Conservation (phyloP, 2,329 filamentous ascomycete genomes). For the Colletotrichum liriopes region DNA sequence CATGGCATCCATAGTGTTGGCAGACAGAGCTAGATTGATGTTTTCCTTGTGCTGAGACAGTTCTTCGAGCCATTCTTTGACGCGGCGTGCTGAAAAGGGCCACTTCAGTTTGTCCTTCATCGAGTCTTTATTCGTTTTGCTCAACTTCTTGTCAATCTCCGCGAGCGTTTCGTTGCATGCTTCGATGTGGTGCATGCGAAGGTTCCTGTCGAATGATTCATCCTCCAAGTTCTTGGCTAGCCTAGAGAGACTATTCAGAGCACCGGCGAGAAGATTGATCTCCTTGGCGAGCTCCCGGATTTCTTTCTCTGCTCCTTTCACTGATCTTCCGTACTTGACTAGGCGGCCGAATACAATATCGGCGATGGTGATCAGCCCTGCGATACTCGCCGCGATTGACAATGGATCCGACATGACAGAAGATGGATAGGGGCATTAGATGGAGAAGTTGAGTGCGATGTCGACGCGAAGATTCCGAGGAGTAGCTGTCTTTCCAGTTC, state of each 20-base stretch:
- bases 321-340: not conserved
- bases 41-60: slow-evolving; percentile 15
- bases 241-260: not conserved
- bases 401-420: slow-evolving; percentile 9
- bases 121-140: not conserved
- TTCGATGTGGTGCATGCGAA: slow-evolving; percentile 26
- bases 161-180: not conserved
- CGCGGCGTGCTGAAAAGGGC: not conserved
- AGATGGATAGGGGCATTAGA: not conserved
- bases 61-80: slow-evolving; percentile 12
- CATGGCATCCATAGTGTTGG: not conserved
- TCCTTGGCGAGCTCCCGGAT: not conserved
- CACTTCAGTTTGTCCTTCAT: not conserved
- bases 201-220: not conserved
- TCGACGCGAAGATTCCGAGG: not conserved
- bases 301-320: not conserved
- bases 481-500: not conserved
- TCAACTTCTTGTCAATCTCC: not conserved
- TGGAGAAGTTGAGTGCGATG: not conserved
- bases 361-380: slow-evolving; percentile 3
- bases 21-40: slow-evolving; percentile 10
- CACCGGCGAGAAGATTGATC: not conserved
- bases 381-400: slow-evolving; percentile 28
- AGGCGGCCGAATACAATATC: slow-evolving; percentile 18
- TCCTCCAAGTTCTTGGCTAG: not conserved